A percentile compares a stretch with the other conserved stretches of the same genome.
phyloP scores from a whole-genome alignment of 148 eudicot species.

The Tetragonia tetragonoides region DNA sequence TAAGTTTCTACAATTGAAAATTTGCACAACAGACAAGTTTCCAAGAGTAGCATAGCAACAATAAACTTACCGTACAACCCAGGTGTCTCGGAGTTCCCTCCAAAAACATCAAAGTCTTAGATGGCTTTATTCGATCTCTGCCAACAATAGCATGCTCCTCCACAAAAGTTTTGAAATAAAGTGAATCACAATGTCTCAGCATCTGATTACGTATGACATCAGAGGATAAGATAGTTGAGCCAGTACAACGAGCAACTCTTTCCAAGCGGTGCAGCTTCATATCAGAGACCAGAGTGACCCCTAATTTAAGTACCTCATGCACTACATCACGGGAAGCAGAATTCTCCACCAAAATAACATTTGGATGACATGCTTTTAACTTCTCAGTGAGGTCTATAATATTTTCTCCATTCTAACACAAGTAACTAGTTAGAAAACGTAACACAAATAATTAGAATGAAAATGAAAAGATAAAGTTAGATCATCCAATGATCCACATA shows the following conservation, averaged over 20 bases:
- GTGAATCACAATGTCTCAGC: conserved; percentile 64
- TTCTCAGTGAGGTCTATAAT: conserved; percentile 41
- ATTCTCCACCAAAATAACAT: conserved; percentile 87
- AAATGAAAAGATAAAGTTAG: background rate
- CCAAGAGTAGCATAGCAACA: background rate
- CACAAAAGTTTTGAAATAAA: conserved; percentile 67
- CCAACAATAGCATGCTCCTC: conserved; percentile 64
- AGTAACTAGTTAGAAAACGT: conserved; percentile 24
- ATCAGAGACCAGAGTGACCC: conserved; percentile 77
- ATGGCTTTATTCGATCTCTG: conserved; percentile 67
- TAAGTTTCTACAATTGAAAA: too few species aligned
- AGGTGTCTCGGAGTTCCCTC: conserved; percentile 76
- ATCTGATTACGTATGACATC: conserved; percentile 48
- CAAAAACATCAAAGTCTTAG: conserved; percentile 85
- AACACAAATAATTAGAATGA: conserved; percentile 3
- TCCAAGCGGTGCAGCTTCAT: conserved; percentile 91
- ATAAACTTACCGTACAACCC: conserved; percentile 73
- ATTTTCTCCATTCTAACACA: conserved; percentile 49
- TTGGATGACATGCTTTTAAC: conserved; percentile 61
- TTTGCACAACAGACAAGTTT: background rate
- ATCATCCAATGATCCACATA: background rate
- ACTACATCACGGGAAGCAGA: conserved; percentile 76
- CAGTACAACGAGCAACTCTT: conserved; percentile 88
- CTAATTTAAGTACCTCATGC: conserved; percentile 68
- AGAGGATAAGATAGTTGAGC: conserved; percentile 67